Evolutionary conservation across 352 stramenopile genomes (phyloP), one percentile per base, ranked within the genome.

Genomic region (Phytophthora agathidicida): DNA sequence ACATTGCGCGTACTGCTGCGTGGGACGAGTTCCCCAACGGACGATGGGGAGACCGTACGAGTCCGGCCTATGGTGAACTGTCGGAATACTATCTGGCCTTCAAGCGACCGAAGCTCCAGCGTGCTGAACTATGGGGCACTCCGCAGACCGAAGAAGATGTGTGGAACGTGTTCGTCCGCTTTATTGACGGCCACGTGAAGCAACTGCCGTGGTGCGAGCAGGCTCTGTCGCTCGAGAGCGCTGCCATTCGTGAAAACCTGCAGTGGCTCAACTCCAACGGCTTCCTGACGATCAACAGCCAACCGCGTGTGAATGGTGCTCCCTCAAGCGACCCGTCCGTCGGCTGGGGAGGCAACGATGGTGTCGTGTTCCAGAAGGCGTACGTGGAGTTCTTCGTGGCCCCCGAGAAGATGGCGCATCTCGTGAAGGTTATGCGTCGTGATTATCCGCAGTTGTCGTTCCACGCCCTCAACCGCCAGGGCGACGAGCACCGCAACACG

Each of bases 321-420:
- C 73, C 81, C 17, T 98, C 91, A 19, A 86, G 78, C 19, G 86
- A 99, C 30, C 71, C 81, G 33, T 78, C 73, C 26, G 97, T 99
- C 68, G 97, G 97, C 28, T 99, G 97, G 97, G 96, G 97, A 58
- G 93, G 95, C 13, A 75, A 88, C 41, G 86, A 96, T 45, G 97
- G 97, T 19, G 89, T 96, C 46, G 96, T 99, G 23, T 99, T 99
- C 80, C 97, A 99, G 80, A 99, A 99, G 82, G 96, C 95, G 6
- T 99, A 99, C 77, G 91, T 98, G 47, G 97, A 99, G 78, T 99
- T 97, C 73, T 99, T 99, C 71, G 86, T 91, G 20, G 95, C 87
- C 24, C 96, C 96, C 17, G 68, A 70, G 11, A 79, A 93, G 56
- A 77, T 95, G 14, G 64, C 67, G 13, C 78, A 91, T 47, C 68